A percentile compares a stretch with the other conserved stretches of the same genome.
These are phyloP conservation scores for Gossypium davidsonii DNA, from an alignment of 441 rosid genomes.

Conservation along the genomic window DNA sequence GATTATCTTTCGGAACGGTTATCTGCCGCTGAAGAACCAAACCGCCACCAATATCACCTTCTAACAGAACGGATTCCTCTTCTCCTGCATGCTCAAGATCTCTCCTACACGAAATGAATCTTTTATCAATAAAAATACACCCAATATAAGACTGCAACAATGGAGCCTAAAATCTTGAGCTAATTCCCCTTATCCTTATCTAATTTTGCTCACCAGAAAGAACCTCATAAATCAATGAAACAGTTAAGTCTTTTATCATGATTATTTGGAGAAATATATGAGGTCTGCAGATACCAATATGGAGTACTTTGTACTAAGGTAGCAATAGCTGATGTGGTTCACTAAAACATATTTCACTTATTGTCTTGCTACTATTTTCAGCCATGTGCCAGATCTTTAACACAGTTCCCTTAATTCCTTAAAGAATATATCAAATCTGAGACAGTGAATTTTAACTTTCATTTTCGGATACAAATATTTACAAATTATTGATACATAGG, in stretches of 20 bases:
- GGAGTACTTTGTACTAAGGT: background rate
- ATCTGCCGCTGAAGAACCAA: conserved; percentile 54
- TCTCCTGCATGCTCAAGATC: conserved; percentile 77
- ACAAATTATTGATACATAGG: background rate
- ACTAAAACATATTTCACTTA: background rate
- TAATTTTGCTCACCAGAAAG: background rate
- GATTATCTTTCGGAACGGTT: conserved; percentile 39
- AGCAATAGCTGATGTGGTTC: background rate
- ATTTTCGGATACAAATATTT: background rate
- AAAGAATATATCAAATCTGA: background rate
- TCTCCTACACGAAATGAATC: conserved; percentile 39
- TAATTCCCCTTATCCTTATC: background rate
- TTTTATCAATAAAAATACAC: background rate
- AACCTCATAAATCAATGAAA: background rate
- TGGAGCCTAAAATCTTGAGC: background rate
- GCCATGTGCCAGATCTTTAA: background rate
- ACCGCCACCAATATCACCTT: conserved; percentile 83
- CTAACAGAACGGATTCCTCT: conserved; percentile 61
- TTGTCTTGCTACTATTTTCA: background rate
- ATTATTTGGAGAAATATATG: background rate
- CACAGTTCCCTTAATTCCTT: background rate
- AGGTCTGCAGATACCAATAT: background rate
- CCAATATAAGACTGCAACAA: background rate
- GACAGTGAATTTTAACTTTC: background rate
- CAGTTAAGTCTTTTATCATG: background rate